Evolutionary conservation across 768 basidiomycete genomes (phyloP), one percentile per base, ranked within the genome.

Genomic region (Boletus speciosus): DNA sequence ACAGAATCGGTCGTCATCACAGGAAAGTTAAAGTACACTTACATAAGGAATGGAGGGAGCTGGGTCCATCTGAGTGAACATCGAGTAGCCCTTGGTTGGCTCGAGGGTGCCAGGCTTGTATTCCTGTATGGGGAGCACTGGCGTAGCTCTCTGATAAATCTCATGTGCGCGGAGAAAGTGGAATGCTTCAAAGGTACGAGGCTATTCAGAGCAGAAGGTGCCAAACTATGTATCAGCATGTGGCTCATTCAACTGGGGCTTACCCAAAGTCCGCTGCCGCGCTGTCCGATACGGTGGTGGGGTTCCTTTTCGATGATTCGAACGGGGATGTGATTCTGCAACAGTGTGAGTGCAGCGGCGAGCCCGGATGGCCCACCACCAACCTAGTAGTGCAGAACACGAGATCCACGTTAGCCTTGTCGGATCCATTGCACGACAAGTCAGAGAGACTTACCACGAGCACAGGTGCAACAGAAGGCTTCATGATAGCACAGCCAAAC

Each of bases 271-370:
- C 68, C 76, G 5, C 65, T 65, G 4, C 72, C 73, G 6, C 78
- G 73, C 52, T 75, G 72, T 3, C 75, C 75, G 12, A 73, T 57
- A 15, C 65, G 69, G 11, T 71, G 69, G 1, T 66, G 47, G 0
- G 67, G 60, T 47, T 72, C 73, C 55, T 78, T 79, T 54, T 83
- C 77, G 45, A 83, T 76, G 27, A 84, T 74, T 21, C 80, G 76
- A 6, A 82, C 74, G 10, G 77, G 71, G n/a, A 81, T 65, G 6
- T 74, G 72, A 62, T 79, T 78, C 21, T 69, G 68, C 16, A 77
- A 61, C 25, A 75, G 64, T 1, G 64, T 63, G 5, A 71, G 68
- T 3, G 72, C 72, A 23, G 57, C 62, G 32, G 68, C 61, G 12
- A 71, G 62, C n/a, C 73, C 71, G 1, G 66, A 48, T 8, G 70